These are phyloP conservation scores for Russula sp. DNA, from an alignment of 768 basidiomycete genomes.

Conservation along the genomic window DNA sequence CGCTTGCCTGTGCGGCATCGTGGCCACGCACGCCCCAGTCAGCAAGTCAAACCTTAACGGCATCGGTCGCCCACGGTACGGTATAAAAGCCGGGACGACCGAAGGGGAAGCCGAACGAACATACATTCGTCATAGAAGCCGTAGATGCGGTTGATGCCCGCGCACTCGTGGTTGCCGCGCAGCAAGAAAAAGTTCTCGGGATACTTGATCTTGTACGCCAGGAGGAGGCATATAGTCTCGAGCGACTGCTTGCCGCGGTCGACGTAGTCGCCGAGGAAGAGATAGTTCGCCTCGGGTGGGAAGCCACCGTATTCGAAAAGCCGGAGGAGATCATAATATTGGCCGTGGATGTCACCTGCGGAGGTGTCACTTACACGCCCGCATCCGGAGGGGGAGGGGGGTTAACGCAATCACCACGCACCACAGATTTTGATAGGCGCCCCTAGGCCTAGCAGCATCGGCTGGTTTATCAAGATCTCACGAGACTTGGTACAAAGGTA, in stretches of 20 bases:
- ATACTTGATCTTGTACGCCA: constrained; percentile 99
- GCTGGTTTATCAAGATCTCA: constrained; percentile 98
- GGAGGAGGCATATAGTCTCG: constrained; percentile 95
- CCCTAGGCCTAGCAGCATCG: constrained; percentile 93
- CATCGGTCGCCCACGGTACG: too few species aligned
- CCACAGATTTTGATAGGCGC: constrained; percentile 99
- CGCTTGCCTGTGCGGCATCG: constrained; percentile 74
- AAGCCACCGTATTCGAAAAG: constrained; percentile 99
- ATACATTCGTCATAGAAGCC: constrained; percentile 99
- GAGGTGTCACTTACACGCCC: background rate
- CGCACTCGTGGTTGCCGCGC: constrained; percentile 97
- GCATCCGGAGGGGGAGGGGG: background rate
- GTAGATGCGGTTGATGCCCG: constrained; percentile 98
- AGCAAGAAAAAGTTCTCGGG: constrained; percentile 99
- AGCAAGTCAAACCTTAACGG: background rate
- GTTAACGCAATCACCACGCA: constrained; percentile 36
- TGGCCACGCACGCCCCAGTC: too few species aligned
- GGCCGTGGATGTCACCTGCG: constrained; percentile 95
- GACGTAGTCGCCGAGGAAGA: constrained; percentile 99
- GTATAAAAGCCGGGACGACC: too few species aligned
- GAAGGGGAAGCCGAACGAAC: constrained; percentile 30
- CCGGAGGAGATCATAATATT: constrained; percentile 97
- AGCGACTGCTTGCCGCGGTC: constrained; percentile 98
- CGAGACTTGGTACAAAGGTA: constrained; percentile 96
- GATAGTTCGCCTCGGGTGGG: constrained; percentile 99